phyloP scores from a whole-genome alignment of 768 basidiomycete species.

The Auricularia sp. region DNA sequence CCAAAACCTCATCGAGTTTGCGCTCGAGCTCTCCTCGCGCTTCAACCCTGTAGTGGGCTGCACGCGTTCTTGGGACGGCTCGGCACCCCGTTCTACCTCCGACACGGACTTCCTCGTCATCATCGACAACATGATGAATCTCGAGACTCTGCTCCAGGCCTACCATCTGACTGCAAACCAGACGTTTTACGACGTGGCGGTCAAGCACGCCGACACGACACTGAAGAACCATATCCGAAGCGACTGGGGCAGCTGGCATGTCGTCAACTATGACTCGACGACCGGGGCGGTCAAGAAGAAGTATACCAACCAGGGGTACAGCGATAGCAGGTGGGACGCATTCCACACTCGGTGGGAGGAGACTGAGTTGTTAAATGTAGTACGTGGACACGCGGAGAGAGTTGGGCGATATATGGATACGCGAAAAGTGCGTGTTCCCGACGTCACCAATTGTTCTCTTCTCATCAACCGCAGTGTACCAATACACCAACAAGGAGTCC shows the following conservation, averaged over 20 bases:
- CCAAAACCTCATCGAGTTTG: slow-evolving; percentile 47
- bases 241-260: slow-evolving; percentile 12
- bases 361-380: slow-evolving; percentile 21
- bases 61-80: background rate
- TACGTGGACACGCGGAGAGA: slow-evolving; percentile 68
- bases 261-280: slow-evolving; percentile 56
- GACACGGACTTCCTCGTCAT: slow-evolving; percentile 32
- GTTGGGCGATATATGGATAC: slow-evolving; percentile 64
- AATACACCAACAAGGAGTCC: background rate
- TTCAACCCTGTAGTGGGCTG: slow-evolving; percentile 48
- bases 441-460: no score
- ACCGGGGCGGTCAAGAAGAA: slow-evolving; percentile 51
- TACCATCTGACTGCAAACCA: slow-evolving; percentile 43
- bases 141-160: slow-evolving; percentile 28
- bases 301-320: slow-evolving; percentile 52
- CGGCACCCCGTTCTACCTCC: background rate
- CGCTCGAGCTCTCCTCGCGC: slow-evolving; percentile 43
- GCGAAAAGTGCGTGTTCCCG: slow-evolving; percentile 43
- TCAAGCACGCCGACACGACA: slow-evolving; percentile 55
- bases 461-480: slow-evolving; percentile 6
- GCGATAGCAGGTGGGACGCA: slow-evolving; percentile 29
- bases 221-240: slow-evolving; percentile 53
- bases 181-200: slow-evolving; percentile 50
- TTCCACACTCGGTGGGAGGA: no score
- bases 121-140: slow-evolving; percentile 76